Conservation (phyloP, 208 protist species). For the Leishmania turanica region DNA sequence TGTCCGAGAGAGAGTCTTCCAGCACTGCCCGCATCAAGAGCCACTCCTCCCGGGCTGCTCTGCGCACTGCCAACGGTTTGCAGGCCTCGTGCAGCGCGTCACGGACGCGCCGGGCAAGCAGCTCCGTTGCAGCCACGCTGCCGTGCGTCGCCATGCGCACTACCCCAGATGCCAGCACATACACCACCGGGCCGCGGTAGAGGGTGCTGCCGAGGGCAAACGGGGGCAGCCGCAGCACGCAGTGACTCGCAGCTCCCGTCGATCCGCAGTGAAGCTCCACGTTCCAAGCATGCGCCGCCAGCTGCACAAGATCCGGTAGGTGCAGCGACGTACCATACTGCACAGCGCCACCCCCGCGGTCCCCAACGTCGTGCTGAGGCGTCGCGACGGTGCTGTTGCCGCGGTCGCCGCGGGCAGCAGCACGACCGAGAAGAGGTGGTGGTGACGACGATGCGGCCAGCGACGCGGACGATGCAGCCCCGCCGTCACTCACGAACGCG, state of each 20-base stretch:
- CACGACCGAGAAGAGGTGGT: not conserved
- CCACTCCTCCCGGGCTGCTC: slow-evolving; percentile 19
- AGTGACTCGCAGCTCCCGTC: slow-evolving; percentile 7
- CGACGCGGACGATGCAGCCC: not conserved
- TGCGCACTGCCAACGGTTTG: not conserved
- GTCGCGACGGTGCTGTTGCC: not conserved
- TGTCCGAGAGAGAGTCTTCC: not conserved
- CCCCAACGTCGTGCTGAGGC: not conserved
- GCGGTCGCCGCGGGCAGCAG: not conserved
- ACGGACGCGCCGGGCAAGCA: slow-evolving; percentile 10
- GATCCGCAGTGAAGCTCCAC: slow-evolving; percentile 23
- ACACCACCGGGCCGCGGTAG: slow-evolving; percentile 9
- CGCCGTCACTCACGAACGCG: slow-evolving; percentile 3
- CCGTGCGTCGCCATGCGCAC: slow-evolving; percentile 29
- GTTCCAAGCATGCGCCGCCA: slow-evolving; percentile 31
- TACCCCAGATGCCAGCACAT: slow-evolving; percentile 23
- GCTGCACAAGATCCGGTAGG: not conserved
- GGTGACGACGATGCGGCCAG: not conserved
- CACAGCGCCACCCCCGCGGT: not conserved
- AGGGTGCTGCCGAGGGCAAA: slow-evolving; percentile 1
- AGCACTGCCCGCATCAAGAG: slow-evolving; percentile 22
- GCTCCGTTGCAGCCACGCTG: slow-evolving; percentile 12
- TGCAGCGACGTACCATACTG: not conserved
- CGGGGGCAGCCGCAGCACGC: slow-evolving; percentile 23
- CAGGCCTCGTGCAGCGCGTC: slow-evolving; percentile 11